Evolutionary conservation across 345 rosid genomes (phyloP).

Genomic region (Moricandia moricandioides): DNA sequence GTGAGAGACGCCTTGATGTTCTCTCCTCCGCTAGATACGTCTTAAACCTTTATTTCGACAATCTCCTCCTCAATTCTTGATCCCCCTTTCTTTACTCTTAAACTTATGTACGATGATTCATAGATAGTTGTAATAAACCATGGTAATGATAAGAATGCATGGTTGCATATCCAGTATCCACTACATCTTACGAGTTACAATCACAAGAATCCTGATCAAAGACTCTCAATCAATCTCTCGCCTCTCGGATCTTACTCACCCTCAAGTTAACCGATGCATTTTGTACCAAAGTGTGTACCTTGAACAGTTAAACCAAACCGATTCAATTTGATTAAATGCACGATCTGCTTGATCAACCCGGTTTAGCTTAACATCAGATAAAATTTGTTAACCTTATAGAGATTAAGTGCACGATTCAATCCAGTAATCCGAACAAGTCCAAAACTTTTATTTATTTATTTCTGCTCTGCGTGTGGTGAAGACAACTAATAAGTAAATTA

Average conservation of each 20-base stretch:
- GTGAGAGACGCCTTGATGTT: slow-evolving; percentile 90
- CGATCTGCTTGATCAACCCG: not conserved
- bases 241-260: not conserved
- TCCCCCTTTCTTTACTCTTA: not conserved
- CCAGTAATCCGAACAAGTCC: too few relatives aligned
- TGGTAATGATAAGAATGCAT: not conserved
- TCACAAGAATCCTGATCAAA: not conserved
- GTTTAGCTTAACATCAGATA: not conserved
- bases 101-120: not conserved
- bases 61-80: slow-evolving; percentile 68
- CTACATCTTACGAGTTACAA: not conserved
- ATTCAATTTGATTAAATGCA: not conserved
- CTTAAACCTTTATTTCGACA: slow-evolving; percentile 71
- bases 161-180: not conserved
- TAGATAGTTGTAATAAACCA: not conserved
- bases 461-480: not conserved
- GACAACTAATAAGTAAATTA: not conserved
- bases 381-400: too few relatives aligned
- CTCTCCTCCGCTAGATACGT: slow-evolving; percentile 77
- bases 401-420: too few relatives aligned
- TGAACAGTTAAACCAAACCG: not conserved
- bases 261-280: not conserved
- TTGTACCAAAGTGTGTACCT: not conserved
- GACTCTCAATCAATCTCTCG: not conserved
- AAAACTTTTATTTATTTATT: too few relatives aligned